Base-by-base conservation (phyloP, 352 stramenopile genomes). In the Phytopythium kandeliae region DNA sequence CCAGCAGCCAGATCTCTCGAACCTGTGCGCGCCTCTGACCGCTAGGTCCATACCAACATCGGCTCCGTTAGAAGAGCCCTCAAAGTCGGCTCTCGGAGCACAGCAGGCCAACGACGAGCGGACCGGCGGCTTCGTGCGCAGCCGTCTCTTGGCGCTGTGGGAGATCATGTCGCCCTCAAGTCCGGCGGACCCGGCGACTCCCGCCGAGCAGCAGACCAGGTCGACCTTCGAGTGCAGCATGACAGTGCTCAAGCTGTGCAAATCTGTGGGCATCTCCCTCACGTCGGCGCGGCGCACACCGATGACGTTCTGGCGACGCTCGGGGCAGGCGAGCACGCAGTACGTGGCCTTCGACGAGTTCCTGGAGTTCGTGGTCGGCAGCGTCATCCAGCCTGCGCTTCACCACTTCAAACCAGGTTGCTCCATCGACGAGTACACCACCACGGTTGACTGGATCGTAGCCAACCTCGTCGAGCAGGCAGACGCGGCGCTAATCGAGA, bases 161-260 rank as follows among this genome's bases (percentile, higher is more conserved):
- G 49, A 40, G 4, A 61, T 78, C 17, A 69, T 86, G 55, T 52
- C 64, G 5, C 22, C 17, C 9, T 31, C 9, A 11, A 45, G 35
- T 19, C 19, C 19, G 38, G 15, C 33, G 37, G 19, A 22, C 21
- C 10, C 46, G 26, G 12, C 24, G 9, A 45, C 40, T 24, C 25
- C 41, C 26, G 19, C 35, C 6, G 31, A 47, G 17, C 47, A 36
- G 54, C 33, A 49, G 9, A 33, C 28, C 28, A 78, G 69, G 40
- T 78, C 77, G 8, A 48, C 69, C 17, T 72, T 81, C 24, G 74
- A 86, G 48, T 85, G 74, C 52, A 75, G 52, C 42, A 75, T 81
- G 62, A 46, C 67, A 10, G 71, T 86, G 38, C 71, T 73, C 25
- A 84, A 81, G 50, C 44, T 88, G 10, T 82, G 69, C 60, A 84